Evolutionary conservation across 2,329 filamentous ascomycete genomes (phyloP).

Genomic region (Diatrype stigma): DNA sequence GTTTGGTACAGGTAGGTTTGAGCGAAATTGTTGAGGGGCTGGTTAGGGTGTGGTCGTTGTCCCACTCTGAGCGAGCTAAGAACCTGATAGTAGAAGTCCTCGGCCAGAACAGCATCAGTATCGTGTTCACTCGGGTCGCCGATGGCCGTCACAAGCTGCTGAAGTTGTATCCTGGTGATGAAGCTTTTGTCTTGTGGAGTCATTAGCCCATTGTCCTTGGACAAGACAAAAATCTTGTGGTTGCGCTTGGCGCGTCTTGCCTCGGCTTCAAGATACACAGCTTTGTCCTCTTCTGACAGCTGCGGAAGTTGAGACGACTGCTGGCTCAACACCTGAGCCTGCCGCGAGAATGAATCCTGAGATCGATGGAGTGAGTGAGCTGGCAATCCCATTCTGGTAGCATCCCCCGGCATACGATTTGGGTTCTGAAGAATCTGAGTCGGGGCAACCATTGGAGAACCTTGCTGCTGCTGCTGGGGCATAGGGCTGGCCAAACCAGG

Average conservation of each 20-base stretch:
- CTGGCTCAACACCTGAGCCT: conserved; percentile 48
- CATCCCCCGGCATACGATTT: conserved; percentile 56
- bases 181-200: conserved; percentile 99
- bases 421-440: conserved; percentile 79
- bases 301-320: conserved; percentile 71
- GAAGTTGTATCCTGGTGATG: conserved; percentile 94
- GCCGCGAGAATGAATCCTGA: conserved; percentile 58
- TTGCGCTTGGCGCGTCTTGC: conserved; percentile 94
- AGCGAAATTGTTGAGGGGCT: conserved; percentile 92
- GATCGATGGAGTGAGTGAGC: conserved; percentile 34
- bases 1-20: conserved; percentile 98
- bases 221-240: conserved; percentile 93
- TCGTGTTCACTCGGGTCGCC: conserved; percentile 79
- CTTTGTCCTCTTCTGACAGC: conserved; percentile 79
- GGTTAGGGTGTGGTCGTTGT: conserved; percentile 83
- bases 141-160: conserved; percentile 90
- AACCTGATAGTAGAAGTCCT: conserved; percentile 99
- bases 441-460: conserved; percentile 47
- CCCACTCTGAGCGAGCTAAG: conserved; percentile 90
- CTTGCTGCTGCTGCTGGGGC: conserved; percentile 30
- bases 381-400: conserved; percentile 30
- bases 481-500: conserved; percentile 29
- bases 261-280: conserved; percentile 81
- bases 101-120: conserved; percentile 73
- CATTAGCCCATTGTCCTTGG: conserved; percentile 95